phyloP scores from a whole-genome alignment of 768 basidiomycete genomes.

The Favolaschia claudopus region DNA sequence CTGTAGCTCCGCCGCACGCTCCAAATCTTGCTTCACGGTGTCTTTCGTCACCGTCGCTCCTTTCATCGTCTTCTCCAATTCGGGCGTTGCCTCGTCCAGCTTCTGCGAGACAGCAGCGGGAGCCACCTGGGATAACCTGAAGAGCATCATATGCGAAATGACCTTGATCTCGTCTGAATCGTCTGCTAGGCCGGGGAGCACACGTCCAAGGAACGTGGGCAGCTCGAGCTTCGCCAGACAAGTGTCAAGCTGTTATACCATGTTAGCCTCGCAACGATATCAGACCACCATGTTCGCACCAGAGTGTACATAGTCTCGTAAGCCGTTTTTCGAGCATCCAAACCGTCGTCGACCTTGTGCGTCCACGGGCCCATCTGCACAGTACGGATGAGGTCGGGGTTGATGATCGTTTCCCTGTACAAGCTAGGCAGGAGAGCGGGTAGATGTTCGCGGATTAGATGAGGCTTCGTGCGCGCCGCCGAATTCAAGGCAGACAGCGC shows the following conservation, averaged over 20 bases:
- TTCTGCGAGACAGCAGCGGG: conserved; percentile 84
- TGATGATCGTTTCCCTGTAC: conserved; percentile 86
- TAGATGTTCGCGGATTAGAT: conserved; percentile 89
- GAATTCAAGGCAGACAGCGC: conserved; percentile 93
- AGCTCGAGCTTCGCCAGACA: conserved; percentile 90
- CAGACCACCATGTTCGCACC: conserved; percentile 51
- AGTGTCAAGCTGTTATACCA: conserved; percentile 75
- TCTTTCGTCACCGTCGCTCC: conserved; percentile 91
- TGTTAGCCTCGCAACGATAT: background rate
- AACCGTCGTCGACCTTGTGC: conserved; percentile 95
- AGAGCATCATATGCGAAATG: conserved; percentile 93
- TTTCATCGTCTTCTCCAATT: conserved; percentile 89
- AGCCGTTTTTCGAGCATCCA: conserved; percentile 95
- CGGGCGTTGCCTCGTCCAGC: conserved; percentile 84
- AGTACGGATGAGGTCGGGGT: conserved; percentile 80
- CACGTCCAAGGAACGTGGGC: conserved; percentile 81
- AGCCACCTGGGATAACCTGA: conserved; percentile 87
- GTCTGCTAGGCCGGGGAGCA: conserved; percentile 85
- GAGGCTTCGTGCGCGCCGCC: conserved; percentile 92
- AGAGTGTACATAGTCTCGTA: conserved; percentile 98
- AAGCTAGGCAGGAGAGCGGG: conserved; percentile 77
- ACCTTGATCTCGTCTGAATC: conserved; percentile 98
- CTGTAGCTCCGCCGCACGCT: conserved; percentile 90
- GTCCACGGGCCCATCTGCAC: conserved; percentile 99
- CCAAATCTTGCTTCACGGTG: conserved; percentile 92